A percentile compares a stretch with the other conserved stretches of the same genome.
Evolutionary conservation across 1,284 basidiomycete genomes (phyloP).

Genomic region (Sparassis latifolia): DNA sequence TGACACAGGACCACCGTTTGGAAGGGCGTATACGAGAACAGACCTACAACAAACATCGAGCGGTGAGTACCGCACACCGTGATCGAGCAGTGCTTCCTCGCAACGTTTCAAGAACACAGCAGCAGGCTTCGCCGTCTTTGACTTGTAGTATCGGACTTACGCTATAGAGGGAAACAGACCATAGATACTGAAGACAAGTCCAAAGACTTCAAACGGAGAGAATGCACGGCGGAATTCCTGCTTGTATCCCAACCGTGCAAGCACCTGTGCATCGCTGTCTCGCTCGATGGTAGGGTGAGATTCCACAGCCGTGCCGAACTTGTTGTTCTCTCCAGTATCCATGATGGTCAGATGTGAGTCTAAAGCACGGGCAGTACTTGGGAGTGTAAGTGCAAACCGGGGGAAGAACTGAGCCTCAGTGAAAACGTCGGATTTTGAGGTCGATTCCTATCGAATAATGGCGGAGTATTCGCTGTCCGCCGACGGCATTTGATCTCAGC

Average conservation of each 20-base stretch:
- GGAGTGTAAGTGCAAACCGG: not conserved
- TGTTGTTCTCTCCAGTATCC: not conserved
- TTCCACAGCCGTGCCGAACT: not conserved
- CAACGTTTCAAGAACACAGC: too few relatives aligned
- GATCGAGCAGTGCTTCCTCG: too few relatives aligned
- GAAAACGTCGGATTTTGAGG: not conserved
- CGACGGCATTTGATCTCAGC: too few relatives aligned
- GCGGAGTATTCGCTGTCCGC: not conserved
- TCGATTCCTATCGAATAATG: not conserved
- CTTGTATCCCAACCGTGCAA: slow-evolving; percentile 53
- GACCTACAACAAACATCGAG: not conserved
- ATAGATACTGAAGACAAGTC: slow-evolving; percentile 59
- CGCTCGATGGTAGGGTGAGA: not conserved
- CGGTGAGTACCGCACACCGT: not conserved
- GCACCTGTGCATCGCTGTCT: slow-evolving; percentile 2
- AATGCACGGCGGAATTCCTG: slow-evolving; percentile 68
- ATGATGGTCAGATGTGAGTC: not conserved
- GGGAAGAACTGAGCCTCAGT: not conserved
- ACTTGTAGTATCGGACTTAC: slow-evolving; percentile 3
- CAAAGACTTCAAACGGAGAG: slow-evolving; percentile 58
- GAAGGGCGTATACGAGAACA: slow-evolving; percentile 48
- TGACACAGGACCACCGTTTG: slow-evolving; percentile 67
- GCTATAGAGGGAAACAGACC: slow-evolving; percentile 40
- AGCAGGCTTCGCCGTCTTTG: not conserved
- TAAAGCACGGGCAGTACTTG: too few relatives aligned